Evolutionary conservation across 1,284 basidiomycete species (phyloP), one percentile per base, ranked within the genome.

Genomic region (Flammula alnicola): DNA sequence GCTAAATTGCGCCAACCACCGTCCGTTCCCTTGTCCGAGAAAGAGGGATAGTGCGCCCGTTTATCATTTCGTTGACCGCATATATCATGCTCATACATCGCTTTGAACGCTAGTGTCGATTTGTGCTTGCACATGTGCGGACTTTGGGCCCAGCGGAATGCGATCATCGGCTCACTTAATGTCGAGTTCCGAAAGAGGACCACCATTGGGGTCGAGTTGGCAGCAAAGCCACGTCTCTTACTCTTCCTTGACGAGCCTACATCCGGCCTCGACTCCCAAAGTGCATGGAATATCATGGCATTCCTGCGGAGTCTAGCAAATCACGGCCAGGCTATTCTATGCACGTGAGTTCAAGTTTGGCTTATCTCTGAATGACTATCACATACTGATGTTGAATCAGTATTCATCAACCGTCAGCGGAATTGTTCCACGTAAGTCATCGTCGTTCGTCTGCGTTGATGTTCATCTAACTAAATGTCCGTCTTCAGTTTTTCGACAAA

Each of bases 261-360:
- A 0, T 91, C 89, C 7, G 93, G 93, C 47, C 77, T 95, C n/a
- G 93, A 95, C 64, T 91, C 90, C 1, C 92, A 95, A 66, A 87
- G 84, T 30, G 92, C 93, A 0, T 95, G 88, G 88, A 86, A 86
- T 36, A 91, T 95, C 58, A 76, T 93, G 43, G 74, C 79, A 4
- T 88, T 95, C 68, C 73, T 95, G 26, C 78, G 85, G 19, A 84
- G 83, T 52, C 78, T 95, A 16, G 89, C 93, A 16, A 80, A 89
- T 49, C 83, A 83, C 47, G 93, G 94, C 58, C 78, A 80, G 49
- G 84, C 85, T 3, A 88, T 89, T 53, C 71, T 91, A 30, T 87
- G 84, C 80, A 87, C 83, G 75, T 92, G 78, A 2, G 88, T 68
- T 10, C 20, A 36, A 1, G 9, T 47, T 75, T 73, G 6, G 73